Evolutionary conservation across 176 grass and related monocot species (phyloP).

Genomic region (Oryza glaberrima): DNA sequence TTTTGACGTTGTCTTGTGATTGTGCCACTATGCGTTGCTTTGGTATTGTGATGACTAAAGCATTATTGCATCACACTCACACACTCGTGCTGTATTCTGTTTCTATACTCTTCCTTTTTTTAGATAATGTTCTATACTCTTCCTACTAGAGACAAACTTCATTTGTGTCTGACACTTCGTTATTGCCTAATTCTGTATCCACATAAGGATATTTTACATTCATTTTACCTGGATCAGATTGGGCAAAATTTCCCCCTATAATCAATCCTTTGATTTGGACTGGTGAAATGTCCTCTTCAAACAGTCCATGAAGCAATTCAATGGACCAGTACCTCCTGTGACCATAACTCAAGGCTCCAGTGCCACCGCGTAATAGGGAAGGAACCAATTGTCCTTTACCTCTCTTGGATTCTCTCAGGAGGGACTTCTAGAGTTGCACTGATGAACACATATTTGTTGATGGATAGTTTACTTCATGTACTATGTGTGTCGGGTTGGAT

Average conservation of each 20-base stretch:
- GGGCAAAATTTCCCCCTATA: constrained; percentile 12
- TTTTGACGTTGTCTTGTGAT: neutral
- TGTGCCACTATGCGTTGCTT: neutral
- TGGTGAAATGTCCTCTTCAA: constrained; percentile 11
- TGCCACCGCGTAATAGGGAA: neutral
- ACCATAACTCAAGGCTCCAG: constrained; percentile 2
- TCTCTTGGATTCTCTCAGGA: constrained; percentile 14
- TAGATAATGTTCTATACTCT: neutral
- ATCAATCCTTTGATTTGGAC: neutral
- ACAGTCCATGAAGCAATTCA: constrained; percentile 21
- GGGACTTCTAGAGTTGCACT: neutral
- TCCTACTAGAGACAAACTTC: neutral
- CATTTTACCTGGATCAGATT: constrained; percentile 3
- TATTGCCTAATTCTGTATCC: neutral
- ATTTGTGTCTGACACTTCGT: neutral
- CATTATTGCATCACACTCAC: neutral
- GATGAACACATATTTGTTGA: constrained; percentile 6
- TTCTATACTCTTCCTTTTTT: neutral
- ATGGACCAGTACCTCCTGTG: constrained; percentile 18
- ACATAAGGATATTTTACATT: neutral
- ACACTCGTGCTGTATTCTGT: neutral
- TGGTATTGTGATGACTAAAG: neutral
- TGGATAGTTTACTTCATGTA: neutral
- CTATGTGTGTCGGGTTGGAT: constrained; percentile 20
- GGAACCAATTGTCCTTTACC: neutral